A percentile compares a stretch with the other conserved stretches of the same genome.
These are phyloP conservation scores for Blastocystis sp. DNA, from an alignment of 352 stramenopile species.

Conservation along the genomic window DNA sequence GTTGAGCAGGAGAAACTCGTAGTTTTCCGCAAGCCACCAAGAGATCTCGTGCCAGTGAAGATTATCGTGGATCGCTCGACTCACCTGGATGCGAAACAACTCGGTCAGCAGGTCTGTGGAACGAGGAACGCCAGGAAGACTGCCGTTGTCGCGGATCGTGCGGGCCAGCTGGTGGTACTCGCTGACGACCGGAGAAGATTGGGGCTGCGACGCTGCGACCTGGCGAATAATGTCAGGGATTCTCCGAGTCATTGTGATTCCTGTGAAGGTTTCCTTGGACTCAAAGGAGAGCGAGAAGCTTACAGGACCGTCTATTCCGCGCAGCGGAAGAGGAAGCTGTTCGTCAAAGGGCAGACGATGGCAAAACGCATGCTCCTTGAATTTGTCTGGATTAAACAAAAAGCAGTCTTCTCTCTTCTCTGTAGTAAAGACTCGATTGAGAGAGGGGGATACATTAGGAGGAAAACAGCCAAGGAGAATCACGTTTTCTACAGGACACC, in stretches of 20 bases:
- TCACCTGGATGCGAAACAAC: not conserved
- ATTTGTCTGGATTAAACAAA: not conserved
- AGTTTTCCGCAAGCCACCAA: slow-evolving; percentile 54
- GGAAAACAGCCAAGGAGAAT: not conserved
- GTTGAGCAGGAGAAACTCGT: slow-evolving; percentile 37
- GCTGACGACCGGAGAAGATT: not conserved
- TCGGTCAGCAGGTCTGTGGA: not conserved
- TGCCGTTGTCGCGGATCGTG: not conserved
- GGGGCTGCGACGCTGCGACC: not conserved
- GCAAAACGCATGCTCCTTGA: not conserved
- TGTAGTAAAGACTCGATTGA: not conserved
- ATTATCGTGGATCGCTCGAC: not conserved
- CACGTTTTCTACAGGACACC: not conserved
- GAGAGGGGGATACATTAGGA: not conserved
- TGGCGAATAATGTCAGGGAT: slow-evolving; percentile 33
- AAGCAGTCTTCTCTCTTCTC: not conserved
- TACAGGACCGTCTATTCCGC: slow-evolving; percentile 36
- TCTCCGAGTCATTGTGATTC: not conserved
- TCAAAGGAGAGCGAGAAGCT: not conserved
- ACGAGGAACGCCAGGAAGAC: not conserved
- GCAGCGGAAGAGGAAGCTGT: not conserved
- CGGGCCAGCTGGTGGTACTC: not conserved
- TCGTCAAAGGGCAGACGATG: not conserved
- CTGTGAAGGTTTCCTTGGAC: slow-evolving; percentile 24
- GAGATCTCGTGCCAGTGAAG: slow-evolving; percentile 1